Evolutionary conservation across 129 eudicot genomes (phyloP).

Genomic region (Tagetes patula): DNA sequence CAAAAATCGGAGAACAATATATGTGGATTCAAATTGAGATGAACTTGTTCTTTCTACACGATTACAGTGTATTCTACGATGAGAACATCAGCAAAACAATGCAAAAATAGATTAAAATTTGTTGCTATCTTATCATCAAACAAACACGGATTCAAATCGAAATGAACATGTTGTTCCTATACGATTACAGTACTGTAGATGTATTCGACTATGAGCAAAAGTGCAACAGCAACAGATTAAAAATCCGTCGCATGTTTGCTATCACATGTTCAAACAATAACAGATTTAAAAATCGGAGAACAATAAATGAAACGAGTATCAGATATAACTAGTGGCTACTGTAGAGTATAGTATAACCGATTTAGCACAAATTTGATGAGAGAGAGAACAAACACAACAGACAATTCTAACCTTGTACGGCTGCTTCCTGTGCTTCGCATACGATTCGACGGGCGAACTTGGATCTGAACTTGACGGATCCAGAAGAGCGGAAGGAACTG

Average conservation of each 20-base stretch:
- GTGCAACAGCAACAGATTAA: neutral
- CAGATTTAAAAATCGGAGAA: neutral
- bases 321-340: slow-evolving; percentile 5
- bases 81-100: no score
- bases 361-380: slow-evolving; percentile 5
- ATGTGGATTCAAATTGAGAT: no score
- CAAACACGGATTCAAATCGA: slow-evolving; percentile 5
- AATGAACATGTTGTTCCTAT: slow-evolving; percentile 1
- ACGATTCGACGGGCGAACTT: slow-evolving; percentile 52
- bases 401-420: slow-evolving; percentile 52
- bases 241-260: neutral
- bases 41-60: no score
- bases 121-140: no score
- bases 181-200: neutral
- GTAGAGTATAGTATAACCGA: neutral
- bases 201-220: neutral
- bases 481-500: slow-evolving; percentile 39
- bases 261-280: neutral
- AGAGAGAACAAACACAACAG: slow-evolving; percentile 5
- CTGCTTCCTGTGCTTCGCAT: slow-evolving; percentile 75
- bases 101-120: no score
- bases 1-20: neutral
- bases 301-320: neutral
- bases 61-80: no score
- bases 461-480: slow-evolving; percentile 34